These are phyloP conservation scores for Lignosus rhinocerotis DNA, from an alignment of 1,284 basidiomycete genomes.

Conservation along the genomic window DNA sequence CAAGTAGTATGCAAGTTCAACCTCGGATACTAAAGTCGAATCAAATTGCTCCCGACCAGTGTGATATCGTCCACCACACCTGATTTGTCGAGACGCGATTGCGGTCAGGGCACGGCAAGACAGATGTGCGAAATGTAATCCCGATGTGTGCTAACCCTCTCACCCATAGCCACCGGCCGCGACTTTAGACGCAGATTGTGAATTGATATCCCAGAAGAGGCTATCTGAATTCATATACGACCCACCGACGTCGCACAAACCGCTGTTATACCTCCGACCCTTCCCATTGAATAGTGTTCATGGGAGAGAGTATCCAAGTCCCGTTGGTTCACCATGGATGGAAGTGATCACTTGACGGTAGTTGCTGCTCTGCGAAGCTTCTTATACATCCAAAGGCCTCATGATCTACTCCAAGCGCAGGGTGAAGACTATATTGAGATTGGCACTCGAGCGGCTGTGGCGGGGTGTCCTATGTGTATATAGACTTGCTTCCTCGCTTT, in stretches of 20 bases:
- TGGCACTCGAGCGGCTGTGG: background rate
- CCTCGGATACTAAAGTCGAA: background rate
- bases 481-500: background rate
- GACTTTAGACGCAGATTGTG: background rate
- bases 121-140: background rate
- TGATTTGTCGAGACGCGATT: background rate
- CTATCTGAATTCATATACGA: background rate
- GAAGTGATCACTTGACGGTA: conserved; percentile 1
- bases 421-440: too few relatives aligned
- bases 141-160: background rate
- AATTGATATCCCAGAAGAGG: background rate
- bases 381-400: background rate
- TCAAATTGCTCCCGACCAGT: background rate
- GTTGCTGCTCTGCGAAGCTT: background rate
- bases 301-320: background rate
- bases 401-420: background rate
- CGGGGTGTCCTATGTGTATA: background rate
- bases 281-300: background rate
- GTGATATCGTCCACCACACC: background rate
- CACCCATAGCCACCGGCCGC: background rate
- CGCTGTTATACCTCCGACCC: background rate
- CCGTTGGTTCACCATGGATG: background rate
- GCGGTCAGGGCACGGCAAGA: background rate
- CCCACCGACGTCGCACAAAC: background rate
- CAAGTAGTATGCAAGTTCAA: background rate